Evolutionary conservation across 805 yeast genomes (phyloP).

Genomic region (Candida saitoana): DNA sequence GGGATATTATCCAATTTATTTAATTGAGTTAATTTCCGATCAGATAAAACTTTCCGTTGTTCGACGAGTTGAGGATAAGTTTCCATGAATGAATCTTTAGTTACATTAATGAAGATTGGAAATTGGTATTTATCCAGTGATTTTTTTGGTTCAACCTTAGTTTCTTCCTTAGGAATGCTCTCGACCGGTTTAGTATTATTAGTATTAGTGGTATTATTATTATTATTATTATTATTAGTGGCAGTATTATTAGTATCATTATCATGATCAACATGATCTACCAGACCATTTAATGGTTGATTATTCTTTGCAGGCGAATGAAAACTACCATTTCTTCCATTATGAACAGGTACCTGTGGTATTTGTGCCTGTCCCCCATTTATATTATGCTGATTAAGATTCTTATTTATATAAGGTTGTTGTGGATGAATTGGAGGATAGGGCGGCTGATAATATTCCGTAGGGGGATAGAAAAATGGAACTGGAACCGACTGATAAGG

Average conservation of each 20-base stretch:
- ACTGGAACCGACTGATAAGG: conserved; percentile 5
- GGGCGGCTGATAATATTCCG: conserved; percentile 2
- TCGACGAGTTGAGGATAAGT: conserved; percentile 4
- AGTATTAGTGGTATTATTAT: too few species aligned
- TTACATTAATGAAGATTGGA: conserved; percentile 12
- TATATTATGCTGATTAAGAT: not conserved
- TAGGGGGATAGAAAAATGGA: conserved; percentile 2
- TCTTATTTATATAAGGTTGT: conserved; percentile 1
- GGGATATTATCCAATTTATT: conserved; percentile 2
- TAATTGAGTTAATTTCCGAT: conserved; percentile 8
- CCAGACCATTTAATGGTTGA: not conserved
- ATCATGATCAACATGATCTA: not conserved
- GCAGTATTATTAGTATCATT: not conserved
- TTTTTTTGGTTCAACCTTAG: not conserved
- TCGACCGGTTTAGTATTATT: too few species aligned
- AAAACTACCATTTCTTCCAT: too few species aligned
- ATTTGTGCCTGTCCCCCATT: not conserved
- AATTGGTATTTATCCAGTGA: conserved; percentile 2
- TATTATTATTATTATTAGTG: too few species aligned
- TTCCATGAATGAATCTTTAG: conserved; percentile 7
- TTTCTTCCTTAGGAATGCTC: not conserved
- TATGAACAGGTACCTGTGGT: too few species aligned
- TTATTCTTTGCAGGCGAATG: too few species aligned
- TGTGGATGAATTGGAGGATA: not conserved
- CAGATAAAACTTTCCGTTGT: conserved; percentile 5